These are phyloP conservation scores for Mycena filopes DNA, from an alignment of 768 basidiomycete species.

Conservation along the genomic window DNA sequence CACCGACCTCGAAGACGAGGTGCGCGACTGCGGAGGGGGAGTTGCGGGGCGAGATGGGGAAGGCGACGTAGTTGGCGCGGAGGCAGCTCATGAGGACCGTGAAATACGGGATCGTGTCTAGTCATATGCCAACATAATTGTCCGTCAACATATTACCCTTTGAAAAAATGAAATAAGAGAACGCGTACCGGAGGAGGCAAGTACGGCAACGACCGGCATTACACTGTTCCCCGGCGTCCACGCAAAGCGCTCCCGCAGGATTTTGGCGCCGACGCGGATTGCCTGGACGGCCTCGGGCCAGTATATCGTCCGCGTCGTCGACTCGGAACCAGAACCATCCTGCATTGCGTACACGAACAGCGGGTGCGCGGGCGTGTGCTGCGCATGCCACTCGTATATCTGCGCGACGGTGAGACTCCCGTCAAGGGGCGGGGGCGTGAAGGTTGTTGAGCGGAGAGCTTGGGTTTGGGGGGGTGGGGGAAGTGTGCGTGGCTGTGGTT, in stretches of 20 bases:
- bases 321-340: constrained; percentile 6
- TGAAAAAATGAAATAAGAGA: neutral
- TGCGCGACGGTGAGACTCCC: constrained; percentile 11
- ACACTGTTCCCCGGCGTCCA: constrained; percentile 10
- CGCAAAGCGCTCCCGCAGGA: constrained; percentile 15
- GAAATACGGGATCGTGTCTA: constrained; percentile 48
- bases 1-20: constrained; percentile 36
- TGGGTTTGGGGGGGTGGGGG: constrained; percentile 20
- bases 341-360: neutral
- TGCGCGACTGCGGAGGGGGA: constrained; percentile 53
- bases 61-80: constrained; percentile 47
- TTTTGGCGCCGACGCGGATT: neutral
- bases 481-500: no score
- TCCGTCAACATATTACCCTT: no score
- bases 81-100: constrained; percentile 43
- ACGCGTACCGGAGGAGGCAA: constrained; percentile 19
- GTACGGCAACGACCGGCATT: constrained; percentile 5
- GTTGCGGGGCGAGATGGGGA: constrained; percentile 54
- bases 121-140: no score
- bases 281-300: constrained; percentile 20
- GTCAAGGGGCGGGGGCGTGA: constrained; percentile 14
- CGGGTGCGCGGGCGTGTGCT: constrained; percentile 5
- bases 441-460: constrained; percentile 1
- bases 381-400: constrained; percentile 21
- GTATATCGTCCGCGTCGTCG: constrained; percentile 8